Conservation (phyloP, 106 monocot genomes). For the Cymbidium sinense region DNA sequence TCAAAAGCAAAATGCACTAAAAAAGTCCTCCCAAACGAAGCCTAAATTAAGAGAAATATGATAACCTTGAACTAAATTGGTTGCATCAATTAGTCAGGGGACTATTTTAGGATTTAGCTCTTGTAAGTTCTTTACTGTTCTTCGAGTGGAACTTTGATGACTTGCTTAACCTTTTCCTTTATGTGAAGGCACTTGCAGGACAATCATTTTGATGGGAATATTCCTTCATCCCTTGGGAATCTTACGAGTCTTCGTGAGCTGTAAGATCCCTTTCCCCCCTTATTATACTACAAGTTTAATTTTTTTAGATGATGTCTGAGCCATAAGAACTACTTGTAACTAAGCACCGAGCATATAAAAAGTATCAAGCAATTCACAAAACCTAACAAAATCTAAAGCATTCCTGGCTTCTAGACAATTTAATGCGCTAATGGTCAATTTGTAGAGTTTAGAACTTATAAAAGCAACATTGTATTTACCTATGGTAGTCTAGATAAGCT, state of each 20-base stretch:
- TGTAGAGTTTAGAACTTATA: not conserved
- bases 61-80: too few relatives aligned
- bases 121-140: constrained; percentile 11
- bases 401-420: not conserved
- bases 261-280: constrained; percentile 32
- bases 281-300: not conserved
- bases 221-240: constrained; percentile 58
- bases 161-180: not conserved
- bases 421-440: not conserved
- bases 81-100: too few relatives aligned
- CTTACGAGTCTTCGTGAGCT: constrained; percentile 47
- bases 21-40: too few relatives aligned
- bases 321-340: not conserved
- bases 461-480: not conserved
- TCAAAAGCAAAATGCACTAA: too few relatives aligned
- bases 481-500: not conserved
- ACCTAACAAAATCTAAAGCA: not conserved
- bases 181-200: constrained; percentile 67
- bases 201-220: constrained; percentile 58
- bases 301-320: not conserved
- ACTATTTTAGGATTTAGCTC: too few relatives aligned
- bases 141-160: not conserved
- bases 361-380: not conserved
- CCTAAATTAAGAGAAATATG: too few relatives aligned
- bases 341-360: not conserved